Evolutionary conservation across 352 stramenopile genomes (phyloP), one percentile per base, ranked within the genome.

Genomic region (Globisporangium acanthophoron): DNA sequence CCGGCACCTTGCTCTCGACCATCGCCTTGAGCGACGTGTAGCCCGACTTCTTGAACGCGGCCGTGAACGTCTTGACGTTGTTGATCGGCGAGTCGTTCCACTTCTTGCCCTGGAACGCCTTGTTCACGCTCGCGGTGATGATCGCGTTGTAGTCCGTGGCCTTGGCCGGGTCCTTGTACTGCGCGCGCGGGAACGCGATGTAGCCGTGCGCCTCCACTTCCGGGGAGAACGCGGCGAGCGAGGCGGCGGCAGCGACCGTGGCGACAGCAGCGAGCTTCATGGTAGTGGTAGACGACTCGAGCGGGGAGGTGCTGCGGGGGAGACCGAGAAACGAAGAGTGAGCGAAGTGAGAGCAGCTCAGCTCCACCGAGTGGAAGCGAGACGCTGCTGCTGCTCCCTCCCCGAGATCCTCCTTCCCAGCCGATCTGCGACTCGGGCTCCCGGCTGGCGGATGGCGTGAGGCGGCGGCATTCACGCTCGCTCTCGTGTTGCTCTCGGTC

Each of bases 81-180:
- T 47, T 55, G 15, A 69, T 57, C 2, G 78, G 76, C 35, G 49
- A 76, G 65, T 74, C 73, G 55, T 86, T 72, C n/a, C 27, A 59
- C 67, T 85, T 87, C 56, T 80, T 73, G 20, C 76, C 76, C 6
- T 56, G 54, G 54, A 83, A 88, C 20, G 70, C 57, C 5, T n/a
- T 41, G 54, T 54, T 54, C 41, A 52, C 49, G 13, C 29, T 47
- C 29, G 35, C 53, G 13, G 41, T 27, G 33, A 60, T 39, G 44
- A 35, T 21, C 44, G 59, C 64, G 51, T 66, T 67, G 58, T 83
- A 86, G 65, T 59, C 61, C 35, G 78, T 88, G 24, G 56, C 52
- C 11, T 46, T 67, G 27, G 59, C 52, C 1, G 64, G 6, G 27
- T 70, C 52, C 39, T 68, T 47, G 58, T 78, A 85, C 50, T 81